phyloP scores from a whole-genome alignment of 2,329 filamentous ascomycete genomes.

The Tolypocladium tundrense region DNA sequence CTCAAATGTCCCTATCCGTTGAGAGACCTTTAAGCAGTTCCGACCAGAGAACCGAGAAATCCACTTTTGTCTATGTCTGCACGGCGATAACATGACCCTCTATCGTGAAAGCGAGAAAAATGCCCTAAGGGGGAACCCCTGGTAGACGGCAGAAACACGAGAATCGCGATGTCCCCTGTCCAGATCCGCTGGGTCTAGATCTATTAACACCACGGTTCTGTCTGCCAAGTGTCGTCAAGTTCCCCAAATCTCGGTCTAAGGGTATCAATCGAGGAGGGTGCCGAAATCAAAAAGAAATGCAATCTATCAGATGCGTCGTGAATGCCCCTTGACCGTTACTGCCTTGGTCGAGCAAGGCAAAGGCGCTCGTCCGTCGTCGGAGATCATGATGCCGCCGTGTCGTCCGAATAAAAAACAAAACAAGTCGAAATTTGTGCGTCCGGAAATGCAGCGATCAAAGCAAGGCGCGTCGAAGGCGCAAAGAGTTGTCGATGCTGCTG shows the following conservation, averaged over 20 bases:
- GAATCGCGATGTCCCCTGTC: conserved; percentile 22
- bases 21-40: conserved; percentile 23
- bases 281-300: conserved; percentile 33
- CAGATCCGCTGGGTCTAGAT: conserved; percentile 24
- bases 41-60: conserved; percentile 51
- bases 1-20: conserved; percentile 19
- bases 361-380: conserved; percentile 23
- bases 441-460: conserved; percentile 14
- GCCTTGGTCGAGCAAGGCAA: conserved; percentile 20
- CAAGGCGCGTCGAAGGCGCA: conserved; percentile 3
- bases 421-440: conserved; percentile 6
- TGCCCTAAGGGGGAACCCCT: conserved; percentile 24
- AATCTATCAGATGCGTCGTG: conserved; percentile 33
- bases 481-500: conserved; percentile 6
- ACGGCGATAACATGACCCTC: conserved; percentile 35
- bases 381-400: conserved; percentile 33
- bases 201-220: conserved; percentile 25
- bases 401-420: conserved; percentile 14
- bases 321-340: conserved; percentile 28
- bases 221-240: conserved; percentile 25
- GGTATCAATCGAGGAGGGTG: conserved; percentile 33
- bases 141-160: conserved; percentile 27
- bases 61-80: conserved; percentile 54
- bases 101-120: conserved; percentile 31
- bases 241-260: conserved; percentile 32